These are phyloP conservation scores for Penicillium ochrochloron DNA, from an alignment of 495 filamentous ascomycete genomes.

Conservation along the genomic window DNA sequence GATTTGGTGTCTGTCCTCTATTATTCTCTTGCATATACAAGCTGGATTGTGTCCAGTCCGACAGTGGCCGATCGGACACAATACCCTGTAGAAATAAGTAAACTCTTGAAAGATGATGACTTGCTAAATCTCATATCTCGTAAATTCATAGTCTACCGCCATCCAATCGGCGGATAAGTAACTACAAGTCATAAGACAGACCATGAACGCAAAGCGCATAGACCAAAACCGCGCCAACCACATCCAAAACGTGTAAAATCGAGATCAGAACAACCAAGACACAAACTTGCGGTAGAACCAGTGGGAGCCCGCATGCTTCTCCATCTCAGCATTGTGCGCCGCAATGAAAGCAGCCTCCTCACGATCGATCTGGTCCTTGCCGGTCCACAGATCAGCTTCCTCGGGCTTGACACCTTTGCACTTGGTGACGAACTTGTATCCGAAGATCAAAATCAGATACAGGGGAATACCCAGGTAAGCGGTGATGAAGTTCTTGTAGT, in stretches of 20 bases:
- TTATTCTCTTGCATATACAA: too few species aligned
- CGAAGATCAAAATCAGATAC: slow-evolving; percentile 72
- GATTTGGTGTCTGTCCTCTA: too few species aligned
- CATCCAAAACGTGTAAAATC: neutral
- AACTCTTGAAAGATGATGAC: neutral
- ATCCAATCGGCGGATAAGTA: neutral
- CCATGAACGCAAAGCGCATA: slow-evolving; percentile 2
- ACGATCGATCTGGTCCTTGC: slow-evolving; percentile 73
- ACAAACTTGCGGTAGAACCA: slow-evolving; percentile 68
- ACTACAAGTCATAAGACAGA: neutral
- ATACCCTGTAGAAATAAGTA: too few species aligned
- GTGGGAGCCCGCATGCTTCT: slow-evolving; percentile 39
- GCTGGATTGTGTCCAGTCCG: too few species aligned
- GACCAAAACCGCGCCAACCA: neutral
- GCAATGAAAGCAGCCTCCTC: slow-evolving; percentile 74
- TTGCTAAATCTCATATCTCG: slow-evolving; percentile 3
- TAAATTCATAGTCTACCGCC: slow-evolving; percentile 6
- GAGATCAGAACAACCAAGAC: slow-evolving; percentile 64
- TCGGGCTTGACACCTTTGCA: slow-evolving; percentile 58
- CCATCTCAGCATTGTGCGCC: slow-evolving; percentile 50
- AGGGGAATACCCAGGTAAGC: slow-evolving; percentile 82
- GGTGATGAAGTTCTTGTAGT: slow-evolving; percentile 79
- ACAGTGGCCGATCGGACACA: too few species aligned
- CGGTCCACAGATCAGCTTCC: slow-evolving; percentile 69
- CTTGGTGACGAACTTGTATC: slow-evolving; percentile 66